Conservation (phyloP, 352 stramenopile genomes). For the Phytophthora vignae region DNA sequence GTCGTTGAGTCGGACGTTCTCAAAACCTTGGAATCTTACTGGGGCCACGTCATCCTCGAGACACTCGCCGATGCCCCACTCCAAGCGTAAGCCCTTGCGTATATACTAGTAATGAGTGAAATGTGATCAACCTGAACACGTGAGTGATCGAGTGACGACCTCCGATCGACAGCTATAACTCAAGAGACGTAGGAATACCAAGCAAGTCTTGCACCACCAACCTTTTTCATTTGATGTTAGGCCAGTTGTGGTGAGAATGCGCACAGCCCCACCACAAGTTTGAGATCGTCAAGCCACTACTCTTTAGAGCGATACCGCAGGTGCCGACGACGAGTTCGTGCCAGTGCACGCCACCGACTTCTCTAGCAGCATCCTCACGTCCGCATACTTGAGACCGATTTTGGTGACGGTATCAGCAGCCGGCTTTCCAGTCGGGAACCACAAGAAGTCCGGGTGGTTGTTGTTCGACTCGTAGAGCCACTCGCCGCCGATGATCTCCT, state of each 20-base stretch:
- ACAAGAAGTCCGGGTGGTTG: constrained; percentile 41
- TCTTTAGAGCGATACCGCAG: too few species aligned
- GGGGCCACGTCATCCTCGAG: constrained; percentile 48
- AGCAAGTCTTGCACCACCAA: too few species aligned
- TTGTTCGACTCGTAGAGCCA: constrained; percentile 34
- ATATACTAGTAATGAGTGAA: too few species aligned
- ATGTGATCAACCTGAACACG: too few species aligned
- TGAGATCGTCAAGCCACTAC: neutral
- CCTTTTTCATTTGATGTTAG: too few species aligned
- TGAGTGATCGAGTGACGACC: too few species aligned
- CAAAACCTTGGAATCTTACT: constrained; percentile 42
- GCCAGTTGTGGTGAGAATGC: too few species aligned
- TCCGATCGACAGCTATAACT: too few species aligned
- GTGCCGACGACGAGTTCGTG: neutral
- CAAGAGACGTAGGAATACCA: too few species aligned
- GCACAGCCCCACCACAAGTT: too few species aligned
- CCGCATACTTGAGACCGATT: constrained; percentile 32
- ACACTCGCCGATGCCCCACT: constrained; percentile 29
- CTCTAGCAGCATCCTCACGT: constrained; percentile 25
- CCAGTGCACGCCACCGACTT: constrained; percentile 9
- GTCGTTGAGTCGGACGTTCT: constrained; percentile 45
- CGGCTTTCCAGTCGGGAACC: constrained; percentile 22
- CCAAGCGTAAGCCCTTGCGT: constrained; percentile 1
- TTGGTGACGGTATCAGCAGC: constrained; percentile 22
- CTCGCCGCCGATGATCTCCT: constrained; percentile 40